These are phyloP conservation scores for Choiromyces venosus DNA, from an alignment of 495 filamentous ascomycete genomes.

Conservation along the genomic window DNA sequence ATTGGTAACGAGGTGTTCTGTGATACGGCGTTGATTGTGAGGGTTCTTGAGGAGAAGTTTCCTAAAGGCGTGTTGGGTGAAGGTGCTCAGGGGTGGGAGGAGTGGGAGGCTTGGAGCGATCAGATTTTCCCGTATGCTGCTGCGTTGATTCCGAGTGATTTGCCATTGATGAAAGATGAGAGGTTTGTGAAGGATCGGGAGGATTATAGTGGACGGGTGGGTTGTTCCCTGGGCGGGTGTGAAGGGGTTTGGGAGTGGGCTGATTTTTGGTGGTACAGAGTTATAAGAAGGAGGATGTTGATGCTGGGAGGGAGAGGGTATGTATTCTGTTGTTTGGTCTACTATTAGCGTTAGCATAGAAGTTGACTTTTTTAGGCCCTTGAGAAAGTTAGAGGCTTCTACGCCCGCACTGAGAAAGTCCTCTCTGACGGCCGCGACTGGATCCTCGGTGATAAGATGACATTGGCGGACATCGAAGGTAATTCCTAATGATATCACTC, in stretches of 20 bases:
- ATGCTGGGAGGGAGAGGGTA: constrained; percentile 25
- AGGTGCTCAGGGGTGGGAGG: constrained; percentile 34
- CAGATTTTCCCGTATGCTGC: constrained; percentile 50
- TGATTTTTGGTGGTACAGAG: constrained; percentile 18
- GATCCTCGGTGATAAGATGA: constrained; percentile 49
- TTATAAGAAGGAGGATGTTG: constrained; percentile 42
- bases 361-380: constrained; percentile 47
- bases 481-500: constrained; percentile 2
- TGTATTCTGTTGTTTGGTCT: not conserved
- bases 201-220: constrained; percentile 43
- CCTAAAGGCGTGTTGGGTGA: constrained; percentile 39
- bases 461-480: constrained; percentile 57
- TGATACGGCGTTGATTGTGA: constrained; percentile 57
- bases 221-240: constrained; percentile 8
- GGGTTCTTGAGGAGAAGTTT: constrained; percentile 52
- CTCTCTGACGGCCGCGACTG: constrained; percentile 54
- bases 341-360: not conserved
- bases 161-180: constrained; percentile 50
- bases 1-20: constrained; percentile 55
- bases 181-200: constrained; percentile 53
- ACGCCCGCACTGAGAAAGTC: constrained; percentile 53
- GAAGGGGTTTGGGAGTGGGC: constrained; percentile 18
- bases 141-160: constrained; percentile 48
- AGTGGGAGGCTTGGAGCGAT: constrained; percentile 45
- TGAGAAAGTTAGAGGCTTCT: constrained; percentile 44